Evolutionary conservation across 441 rosid genomes (phyloP), one percentile per base, ranked within the genome.

Genomic region (Croton setiger): DNA sequence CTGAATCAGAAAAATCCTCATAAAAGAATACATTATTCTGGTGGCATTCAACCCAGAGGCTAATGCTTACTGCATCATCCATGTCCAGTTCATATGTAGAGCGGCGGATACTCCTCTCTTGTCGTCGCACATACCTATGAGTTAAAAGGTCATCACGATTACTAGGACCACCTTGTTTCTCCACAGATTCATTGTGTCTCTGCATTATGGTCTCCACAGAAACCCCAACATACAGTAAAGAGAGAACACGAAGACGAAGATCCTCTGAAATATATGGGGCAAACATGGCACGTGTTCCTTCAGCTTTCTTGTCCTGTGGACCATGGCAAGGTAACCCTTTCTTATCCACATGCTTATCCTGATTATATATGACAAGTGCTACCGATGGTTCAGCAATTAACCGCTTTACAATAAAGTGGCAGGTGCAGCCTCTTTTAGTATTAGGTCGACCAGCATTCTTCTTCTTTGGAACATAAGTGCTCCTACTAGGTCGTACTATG

Each of bases 261-360:
- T 93, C 97, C 82, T 91, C 95, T 14, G 98, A 93, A 73, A 93
- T 91, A 81, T 86, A 91, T 12, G 98, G 98, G 17, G 98, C 98
- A 85, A 86, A 93, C 96, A 91, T 87, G 57, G 98, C 98, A 54
- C 84, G 88, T 9, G 98, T 91, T 58, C 97, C 97, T 72, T 90
- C 96, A 23, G 96, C 89, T 80, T 91, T 89, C 81, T 84, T 87
- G 82, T 91, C 98, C 79, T 86, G 96, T 11, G 97, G 97, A 11
- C 97, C 97, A 60, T 93, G 97, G 77, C 98, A 93, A 4, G 98
- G 96, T 45, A 86, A 56, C 39, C 96, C 98, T 69, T 89, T 86
- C 69, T 88, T 89, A 79, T 93, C 98, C 18, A 87, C 80, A 80
- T 91, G 97, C 81, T 88, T 93, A 68, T 91, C 93, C 53, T 85